Percentiles rank a stretch among this genome's conserved stretches.
Conservation (phyloP, 2,329 filamentous ascomycete species). For the Sarocladium oryzae region DNA sequence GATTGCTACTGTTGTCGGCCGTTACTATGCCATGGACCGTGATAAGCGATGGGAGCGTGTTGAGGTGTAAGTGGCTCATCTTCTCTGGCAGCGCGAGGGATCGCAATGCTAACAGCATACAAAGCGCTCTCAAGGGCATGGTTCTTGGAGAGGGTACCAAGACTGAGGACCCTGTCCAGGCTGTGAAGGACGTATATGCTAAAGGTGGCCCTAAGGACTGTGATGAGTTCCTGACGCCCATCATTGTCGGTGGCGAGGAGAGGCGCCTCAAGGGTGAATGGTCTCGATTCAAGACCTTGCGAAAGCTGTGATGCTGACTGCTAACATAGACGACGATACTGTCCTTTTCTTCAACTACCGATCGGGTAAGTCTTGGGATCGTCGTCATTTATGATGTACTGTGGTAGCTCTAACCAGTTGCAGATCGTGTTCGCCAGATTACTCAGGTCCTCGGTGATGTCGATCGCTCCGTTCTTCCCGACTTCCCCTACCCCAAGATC, state of each 20-base stretch:
- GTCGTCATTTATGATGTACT: not conserved
- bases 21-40: slow-evolving; percentile 99
- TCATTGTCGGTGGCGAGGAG: slow-evolving; percentile 85
- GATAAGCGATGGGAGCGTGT: slow-evolving; percentile 98
- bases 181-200: slow-evolving; percentile 81
- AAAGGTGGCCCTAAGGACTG: slow-evolving; percentile 63
- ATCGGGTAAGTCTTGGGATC: slow-evolving; percentile 38
- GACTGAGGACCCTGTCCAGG: slow-evolving; percentile 75
- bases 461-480: slow-evolving; percentile 82
- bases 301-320: not conserved
- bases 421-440: slow-evolving; percentile 88
- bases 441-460: slow-evolving; percentile 89
- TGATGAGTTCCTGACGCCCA: slow-evolving; percentile 97
- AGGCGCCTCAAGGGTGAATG: slow-evolving; percentile 69
- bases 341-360: slow-evolving; percentile 99
- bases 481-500: slow-evolving; percentile 91
- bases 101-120: not conserved
- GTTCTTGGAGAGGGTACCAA: slow-evolving; percentile 81
- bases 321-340: slow-evolving; percentile 68
- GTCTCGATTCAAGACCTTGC: too few species aligned
- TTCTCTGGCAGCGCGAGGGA: not conserved
- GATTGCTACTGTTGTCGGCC: slow-evolving; percentile 86
- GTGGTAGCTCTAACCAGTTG: not conserved
- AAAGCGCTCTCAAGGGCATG: slow-evolving; percentile 70
- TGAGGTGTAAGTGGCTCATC: slow-evolving; percentile 45